phyloP scores from a whole-genome alignment of 371 early-diverging fungal species.

The Circinella umbellata region DNA sequence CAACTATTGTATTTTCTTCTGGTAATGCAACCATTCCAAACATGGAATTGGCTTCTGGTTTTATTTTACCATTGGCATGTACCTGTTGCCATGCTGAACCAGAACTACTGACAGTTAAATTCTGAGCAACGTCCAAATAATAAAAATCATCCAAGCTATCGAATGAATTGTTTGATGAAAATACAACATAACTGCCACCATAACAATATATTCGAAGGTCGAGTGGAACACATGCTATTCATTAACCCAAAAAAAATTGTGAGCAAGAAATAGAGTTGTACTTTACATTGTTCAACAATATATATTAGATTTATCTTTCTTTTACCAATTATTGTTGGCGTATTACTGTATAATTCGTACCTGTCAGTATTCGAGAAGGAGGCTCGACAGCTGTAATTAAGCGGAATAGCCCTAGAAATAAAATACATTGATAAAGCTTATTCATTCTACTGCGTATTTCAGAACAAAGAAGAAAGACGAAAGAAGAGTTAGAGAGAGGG shows the following conservation, averaged over 20 bases:
- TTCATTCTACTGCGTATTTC: not conserved
- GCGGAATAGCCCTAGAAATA: not conserved
- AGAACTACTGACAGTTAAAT: not conserved
- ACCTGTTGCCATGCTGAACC: not conserved
- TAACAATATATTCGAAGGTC: constrained; percentile 4
- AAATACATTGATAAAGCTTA: not conserved
- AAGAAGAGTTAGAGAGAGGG: no score
- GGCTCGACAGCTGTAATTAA: not conserved
- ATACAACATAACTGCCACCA: not conserved
- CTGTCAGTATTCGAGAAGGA: not conserved
- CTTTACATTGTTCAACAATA: no score
- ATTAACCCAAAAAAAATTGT: not conserved
- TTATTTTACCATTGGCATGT: not conserved
- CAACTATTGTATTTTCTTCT: not conserved
- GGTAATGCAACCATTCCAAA: constrained; percentile 5
- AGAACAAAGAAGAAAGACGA: no score
- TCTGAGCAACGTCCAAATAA: not conserved
- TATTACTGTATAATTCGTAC: not conserved
- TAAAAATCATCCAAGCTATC: constrained; percentile 1
- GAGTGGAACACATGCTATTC: not conserved
- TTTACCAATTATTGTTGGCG: not conserved
- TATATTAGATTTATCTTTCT: no score
- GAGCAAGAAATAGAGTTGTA: no score
- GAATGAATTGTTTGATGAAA: not conserved
- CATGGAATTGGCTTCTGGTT: constrained; percentile 1